Base-by-base conservation (phyloP, 257 asterid genomes). In the Verbena officinalis region DNA sequence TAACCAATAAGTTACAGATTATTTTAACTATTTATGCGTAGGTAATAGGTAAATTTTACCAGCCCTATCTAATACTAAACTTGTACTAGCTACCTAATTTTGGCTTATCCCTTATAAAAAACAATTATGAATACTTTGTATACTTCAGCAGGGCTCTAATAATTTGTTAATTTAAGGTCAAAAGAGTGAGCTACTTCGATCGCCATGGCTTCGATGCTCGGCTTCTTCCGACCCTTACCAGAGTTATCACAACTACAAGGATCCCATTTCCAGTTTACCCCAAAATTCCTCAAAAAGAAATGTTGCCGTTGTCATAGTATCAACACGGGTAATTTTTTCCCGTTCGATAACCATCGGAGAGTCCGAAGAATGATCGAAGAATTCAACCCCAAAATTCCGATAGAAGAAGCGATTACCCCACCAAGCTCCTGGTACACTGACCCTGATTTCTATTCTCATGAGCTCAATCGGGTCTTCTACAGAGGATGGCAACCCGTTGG, bases 351-450 rank as follows among this genome's bases (percentile, higher is more conserved):
- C 23, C 49, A 68, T 66, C 66, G 65, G 16, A 74, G 50, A 75
- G 50, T 75, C 39, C 53, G 59, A 60, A 68, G 68, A 53, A 12
- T 84, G 73, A 70, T 83, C 34, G 67, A 54, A 55, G 81, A 76
- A 76, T 91, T 91, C 76, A 55, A 86, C 43, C 96, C 96, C 21
- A 40, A 56, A 62, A 86, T 89, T 19, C 89, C 96, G 0, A 65
- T 83, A 9, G 92, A 86, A 69, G 87, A 80, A 79, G 96, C 96
- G 1, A 20, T 51, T 14, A 89, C 92, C 53, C 96, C 96, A 3
- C 98, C 96, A 1, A 81, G 86, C 75, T 81, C 86, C 24, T 89
- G 98, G 95, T 91, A 91, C 60, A 83, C 84, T 4, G 86, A 86
- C 51, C 78, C 87, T 36, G 75, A 81, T 73, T 86, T 91, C 69